Evolutionary conservation across 441 rosid genomes (phyloP).

Genomic region (Brassica hybrid): DNA sequence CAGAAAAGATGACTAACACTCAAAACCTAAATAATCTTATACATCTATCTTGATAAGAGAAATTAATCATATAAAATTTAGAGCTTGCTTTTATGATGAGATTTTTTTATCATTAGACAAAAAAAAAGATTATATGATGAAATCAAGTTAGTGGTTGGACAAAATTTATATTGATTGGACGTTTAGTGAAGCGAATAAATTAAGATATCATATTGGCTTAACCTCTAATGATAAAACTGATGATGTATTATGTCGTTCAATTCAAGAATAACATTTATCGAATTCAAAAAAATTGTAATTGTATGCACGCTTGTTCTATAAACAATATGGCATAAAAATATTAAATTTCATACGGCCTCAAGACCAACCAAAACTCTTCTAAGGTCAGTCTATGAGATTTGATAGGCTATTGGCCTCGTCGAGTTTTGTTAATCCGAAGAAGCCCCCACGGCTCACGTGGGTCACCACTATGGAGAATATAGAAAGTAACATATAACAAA

Average conservation of each 20-base stretch:
- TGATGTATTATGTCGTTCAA: constrained; percentile 29
- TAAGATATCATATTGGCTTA: constrained; percentile 38
- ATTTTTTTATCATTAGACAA: constrained; percentile 16
- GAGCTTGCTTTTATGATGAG: not conserved
- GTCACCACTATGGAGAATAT: constrained; percentile 31
- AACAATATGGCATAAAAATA: constrained; percentile 3
- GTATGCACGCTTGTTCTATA: constrained; percentile 30
- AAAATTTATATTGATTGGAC: constrained; percentile 19
- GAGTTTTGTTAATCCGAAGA: not conserved
- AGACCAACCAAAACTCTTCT: constrained; percentile 36
- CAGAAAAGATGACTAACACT: constrained; percentile 16
- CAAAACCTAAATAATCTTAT: not conserved
- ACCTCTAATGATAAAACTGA: constrained; percentile 41
- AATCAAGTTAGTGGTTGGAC: constrained; percentile 31
- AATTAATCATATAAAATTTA: constrained; percentile 9
- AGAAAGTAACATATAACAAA: constrained; percentile 22
- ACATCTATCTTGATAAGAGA: constrained; percentile 25
- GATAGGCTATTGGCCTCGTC: constrained; percentile 21
- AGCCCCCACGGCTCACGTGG: constrained; percentile 24
- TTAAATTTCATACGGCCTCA: constrained; percentile 22
- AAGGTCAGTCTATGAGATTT: constrained; percentile 25
- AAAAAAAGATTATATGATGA: constrained; percentile 38
- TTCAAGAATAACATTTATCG: not conserved
- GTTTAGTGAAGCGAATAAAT: constrained; percentile 30
- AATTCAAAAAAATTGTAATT: not conserved